phyloP scores from a whole-genome alignment of 1,284 basidiomycete species.

The Tilletiopsis washingtonensis region DNA sequence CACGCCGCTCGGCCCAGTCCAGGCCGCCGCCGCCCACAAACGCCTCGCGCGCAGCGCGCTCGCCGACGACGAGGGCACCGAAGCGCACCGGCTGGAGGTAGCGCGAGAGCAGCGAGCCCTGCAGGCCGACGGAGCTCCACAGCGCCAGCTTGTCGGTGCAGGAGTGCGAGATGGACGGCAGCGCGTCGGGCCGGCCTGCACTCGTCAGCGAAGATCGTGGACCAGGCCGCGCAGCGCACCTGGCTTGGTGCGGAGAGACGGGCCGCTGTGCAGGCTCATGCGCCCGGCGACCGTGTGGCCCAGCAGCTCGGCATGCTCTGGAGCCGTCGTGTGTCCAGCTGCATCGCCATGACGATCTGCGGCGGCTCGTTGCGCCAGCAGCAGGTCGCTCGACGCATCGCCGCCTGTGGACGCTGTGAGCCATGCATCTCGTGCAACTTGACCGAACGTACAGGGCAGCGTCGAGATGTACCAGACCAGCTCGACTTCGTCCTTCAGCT shows the following conservation, averaged over 20 bases:
- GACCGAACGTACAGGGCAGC: slow-evolving; percentile 61
- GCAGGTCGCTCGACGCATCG: slow-evolving; percentile 73
- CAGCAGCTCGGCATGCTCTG: too few relatives aligned
- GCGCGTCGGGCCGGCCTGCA: slow-evolving; percentile 30
- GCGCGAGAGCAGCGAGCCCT: slow-evolving; percentile 21
- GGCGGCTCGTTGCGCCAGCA: slow-evolving; percentile 65
- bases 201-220: too few relatives aligned
- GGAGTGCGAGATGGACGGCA: slow-evolving; percentile 22
- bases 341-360: too few relatives aligned
- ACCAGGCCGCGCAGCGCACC: too few relatives aligned
- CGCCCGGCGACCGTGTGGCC: too few relatives aligned
- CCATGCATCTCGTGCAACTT: slow-evolving; percentile 11
- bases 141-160: slow-evolving; percentile 34
- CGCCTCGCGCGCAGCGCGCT: too few relatives aligned
- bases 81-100: slow-evolving; percentile 18
- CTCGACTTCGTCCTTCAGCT: slow-evolving; percentile 53
- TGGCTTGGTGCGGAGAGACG: slow-evolving; percentile 22
- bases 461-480: slow-evolving; percentile 76
- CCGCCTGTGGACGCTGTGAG: slow-evolving; percentile 58
- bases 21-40: not conserved
- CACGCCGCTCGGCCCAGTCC: slow-evolving; percentile 3
- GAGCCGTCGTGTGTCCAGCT: too few relatives aligned
- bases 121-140: slow-evolving; percentile 24
- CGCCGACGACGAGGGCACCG: slow-evolving; percentile 13
- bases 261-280: too few relatives aligned